Base-by-base conservation (phyloP, 2,329 filamentous ascomycete species). In the Ophiostoma populinum region DNA sequence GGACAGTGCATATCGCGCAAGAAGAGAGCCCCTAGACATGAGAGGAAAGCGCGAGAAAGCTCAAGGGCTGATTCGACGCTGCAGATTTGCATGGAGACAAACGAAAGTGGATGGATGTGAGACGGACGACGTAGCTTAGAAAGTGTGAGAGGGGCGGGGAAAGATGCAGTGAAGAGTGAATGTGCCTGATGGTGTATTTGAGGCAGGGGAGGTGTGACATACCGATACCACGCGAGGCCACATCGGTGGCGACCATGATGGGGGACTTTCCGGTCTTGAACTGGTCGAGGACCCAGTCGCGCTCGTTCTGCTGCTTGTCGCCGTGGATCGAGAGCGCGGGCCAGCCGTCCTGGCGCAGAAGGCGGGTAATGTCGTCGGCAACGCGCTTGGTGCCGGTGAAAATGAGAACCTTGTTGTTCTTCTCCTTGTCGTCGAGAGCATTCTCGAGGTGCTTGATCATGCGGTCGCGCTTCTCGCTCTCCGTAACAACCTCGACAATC, bases 151-250 rank as follows among this genome's bases (percentile, higher is more conserved):
- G 43, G 46, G 50, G 51, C 52, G 46, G 51, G 20, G 4, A 10
- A n/a, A 22, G 18, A 24, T 49, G 53, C 22, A 52, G 58, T 58
- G 59, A 58, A 61, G 63, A 62, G 12, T 12, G 17, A 12, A 9
- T 13, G 17, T 9, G 2, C 7, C 7, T 7, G 15, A 11, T 27
- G 15, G 29, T 27, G 11, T 10, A 62, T 63, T 62, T 25, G 21
- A 17, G n/a, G 17, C 4, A 21, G 12, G n/a, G 12, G 13, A 32
- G 11, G 26, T 28, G 18, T 22, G n/a, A 87, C 85, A 92, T 92
- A 94, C 90, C 90, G 65, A 98, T 94, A 83, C 90, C 90, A 86
- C 90, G 90, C 56, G 90, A 95, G 64, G 90, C 90, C 63, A 98
- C 90, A 55, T 95, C 90, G 47, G 90, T 98, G 64, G 90, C 90